A percentile compares a stretch with the other conserved stretches of the same genome.
phyloP scores from a whole-genome alignment of 2,329 filamentous ascomycete genomes.

The Sporothrix dimorphospora region DNA sequence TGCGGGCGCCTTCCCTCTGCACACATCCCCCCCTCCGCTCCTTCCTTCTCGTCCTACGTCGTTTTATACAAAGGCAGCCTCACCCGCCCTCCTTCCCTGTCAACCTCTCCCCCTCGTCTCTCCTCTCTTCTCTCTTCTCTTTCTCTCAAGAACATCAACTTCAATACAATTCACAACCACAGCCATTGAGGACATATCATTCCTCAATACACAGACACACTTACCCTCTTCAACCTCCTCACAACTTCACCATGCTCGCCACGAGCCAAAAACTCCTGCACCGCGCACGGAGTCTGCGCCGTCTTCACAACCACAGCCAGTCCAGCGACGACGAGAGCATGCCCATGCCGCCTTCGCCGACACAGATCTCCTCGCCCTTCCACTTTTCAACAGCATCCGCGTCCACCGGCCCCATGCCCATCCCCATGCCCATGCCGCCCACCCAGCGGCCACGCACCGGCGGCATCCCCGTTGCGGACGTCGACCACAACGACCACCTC shows the following conservation, averaged over 20 bases:
- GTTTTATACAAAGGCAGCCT: slow-evolving; percentile 30
- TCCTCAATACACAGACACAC: neutral
- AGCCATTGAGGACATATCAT: neutral
- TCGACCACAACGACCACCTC: slow-evolving; percentile 16
- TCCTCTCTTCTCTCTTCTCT: neutral
- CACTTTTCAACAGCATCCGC: neutral
- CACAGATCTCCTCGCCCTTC: neutral
- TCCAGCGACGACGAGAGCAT: slow-evolving; percentile 21
- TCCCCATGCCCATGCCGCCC: slow-evolving; percentile 28
- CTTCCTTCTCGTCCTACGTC: too few relatives aligned
- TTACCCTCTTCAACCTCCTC: neutral
- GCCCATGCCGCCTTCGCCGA: slow-evolving; percentile 24
- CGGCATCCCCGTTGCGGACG: neutral
- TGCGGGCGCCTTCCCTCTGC: slow-evolving; percentile 4
- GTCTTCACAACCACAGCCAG: slow-evolving; percentile 25
- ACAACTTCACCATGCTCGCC: slow-evolving; percentile 23
- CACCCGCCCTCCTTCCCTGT: slow-evolving; percentile 18
- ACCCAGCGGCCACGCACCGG: slow-evolving; percentile 13
- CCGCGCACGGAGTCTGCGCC: slow-evolving; percentile 31
- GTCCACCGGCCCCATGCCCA: neutral
- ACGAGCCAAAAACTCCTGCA: slow-evolving; percentile 32
- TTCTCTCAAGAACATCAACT: slow-evolving; percentile 15
- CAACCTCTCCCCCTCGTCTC: neutral
- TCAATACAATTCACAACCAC: neutral
- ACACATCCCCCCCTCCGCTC: too few relatives aligned